A percentile compares a stretch with the other conserved stretches of the same genome.
These are phyloP conservation scores for Salicornia ramosissima DNA, from an alignment of 148 eudicot species.

Conservation along the genomic window DNA sequence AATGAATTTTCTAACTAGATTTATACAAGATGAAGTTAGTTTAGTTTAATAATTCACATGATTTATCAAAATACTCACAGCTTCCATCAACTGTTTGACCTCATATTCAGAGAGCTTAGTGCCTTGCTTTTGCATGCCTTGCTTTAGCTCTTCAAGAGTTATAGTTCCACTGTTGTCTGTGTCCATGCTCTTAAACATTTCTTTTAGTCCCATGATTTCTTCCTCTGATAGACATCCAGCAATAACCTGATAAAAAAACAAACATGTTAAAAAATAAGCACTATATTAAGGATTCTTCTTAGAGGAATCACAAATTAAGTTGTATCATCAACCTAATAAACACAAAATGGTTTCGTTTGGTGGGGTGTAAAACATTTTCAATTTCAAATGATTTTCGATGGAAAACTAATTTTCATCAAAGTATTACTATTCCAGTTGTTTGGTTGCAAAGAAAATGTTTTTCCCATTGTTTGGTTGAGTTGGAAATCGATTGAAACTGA, in stretches of 20 bases:
- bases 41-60: neutral
- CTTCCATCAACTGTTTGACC: constrained; percentile 37
- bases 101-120: constrained; percentile 31
- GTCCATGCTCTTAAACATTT: constrained; percentile 45
- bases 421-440: too few species aligned
- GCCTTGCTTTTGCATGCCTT: constrained; percentile 33
- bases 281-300: too few species aligned
- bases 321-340: too few species aligned
- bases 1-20: neutral
- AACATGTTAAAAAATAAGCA: neutral
- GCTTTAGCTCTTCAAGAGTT: constrained; percentile 32
- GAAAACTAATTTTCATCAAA: too few species aligned
- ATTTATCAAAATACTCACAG: constrained; percentile 28
- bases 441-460: too few species aligned
- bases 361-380: too few species aligned
- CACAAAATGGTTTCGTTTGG: too few species aligned
- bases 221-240: constrained; percentile 47
- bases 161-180: constrained; percentile 35
- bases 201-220: constrained; percentile 38
- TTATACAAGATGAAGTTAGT: neutral
- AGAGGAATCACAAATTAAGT: too few species aligned
- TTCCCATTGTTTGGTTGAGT: too few species aligned
- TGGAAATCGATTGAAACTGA: too few species aligned
- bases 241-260: constrained; percentile 41
- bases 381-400: too few species aligned